Percentiles rank a stretch among this genome's conserved stretches.
Evolutionary conservation across 148 eudicot genomes (phyloP).

Genomic region (Chenopodium album): DNA sequence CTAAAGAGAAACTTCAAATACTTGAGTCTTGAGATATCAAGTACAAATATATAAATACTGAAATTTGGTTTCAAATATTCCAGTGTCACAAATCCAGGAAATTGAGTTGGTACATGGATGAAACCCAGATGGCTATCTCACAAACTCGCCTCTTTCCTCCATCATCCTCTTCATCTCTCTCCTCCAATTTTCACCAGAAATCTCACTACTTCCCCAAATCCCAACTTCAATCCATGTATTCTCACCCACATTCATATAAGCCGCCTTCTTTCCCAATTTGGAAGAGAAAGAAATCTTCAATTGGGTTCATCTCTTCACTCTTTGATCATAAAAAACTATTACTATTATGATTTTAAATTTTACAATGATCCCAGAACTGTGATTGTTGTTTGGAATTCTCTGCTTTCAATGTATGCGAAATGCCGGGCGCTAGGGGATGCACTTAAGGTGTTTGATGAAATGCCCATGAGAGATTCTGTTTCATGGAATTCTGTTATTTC

Average conservation of each 20-base stretch:
- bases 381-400: conserved; percentile 61
- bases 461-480: conserved; percentile 63
- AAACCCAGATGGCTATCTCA: conserved; percentile 48
- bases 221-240: conserved; percentile 1
- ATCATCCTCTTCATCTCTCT: conserved; percentile 17
- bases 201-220: conserved; percentile 17
- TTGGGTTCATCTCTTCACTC: conserved; percentile 77
- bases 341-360: conserved; percentile 25
- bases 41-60: too few species aligned
- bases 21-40: too few species aligned
- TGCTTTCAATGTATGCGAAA: conserved; percentile 52
- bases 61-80: not conserved
- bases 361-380: conserved; percentile 14
- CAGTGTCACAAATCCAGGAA: not conserved
- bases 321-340: conserved; percentile 46
- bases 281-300: conserved; percentile 47
- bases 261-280: conserved; percentile 52
- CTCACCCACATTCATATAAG: conserved; percentile 42
- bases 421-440: conserved; percentile 42
- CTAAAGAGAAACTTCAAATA: too few species aligned
- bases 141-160: conserved; percentile 28
- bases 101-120: conserved; percentile 57
- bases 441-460: conserved; percentile 67
- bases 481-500: conserved; percentile 76
- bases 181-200: conserved; percentile 22